Base-by-base conservation (phyloP, 2,329 filamentous ascomycete species). In the Cercospora sp. region DNA sequence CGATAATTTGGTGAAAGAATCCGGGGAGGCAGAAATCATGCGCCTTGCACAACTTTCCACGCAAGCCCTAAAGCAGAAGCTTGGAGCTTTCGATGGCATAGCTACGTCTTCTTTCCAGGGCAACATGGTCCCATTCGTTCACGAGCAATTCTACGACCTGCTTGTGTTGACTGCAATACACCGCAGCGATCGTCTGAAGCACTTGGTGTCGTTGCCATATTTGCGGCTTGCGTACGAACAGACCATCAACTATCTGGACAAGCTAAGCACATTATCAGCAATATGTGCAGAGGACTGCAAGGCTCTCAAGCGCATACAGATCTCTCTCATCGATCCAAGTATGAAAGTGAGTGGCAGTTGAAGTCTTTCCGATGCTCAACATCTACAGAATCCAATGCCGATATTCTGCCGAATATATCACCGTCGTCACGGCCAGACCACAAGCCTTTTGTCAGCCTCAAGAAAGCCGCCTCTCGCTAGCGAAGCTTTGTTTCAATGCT, bases 91-190 rank as follows among this genome's bases (percentile, higher is more conserved):
- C 77, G 86, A 90, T 76, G 83, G 91, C 85, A 77, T 90, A 83
- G 28, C 16, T 37, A 37, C 59, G 10, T 74, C 89, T 86, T 66
- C 86, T 82, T 90, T 97, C 53, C 89, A 97, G 61, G 97, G 94
- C n/a, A 97, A 57, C 28, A 32, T 97, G 75, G 88, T 97, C 16
- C 96, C 96, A 80, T 92, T 93, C 18, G 90, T 92, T 69, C 93
- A 97, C 84, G 93, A 92, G 2, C 94, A 97, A 91, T 97, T 95
- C 83, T 93, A 93, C 65, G 97, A 97, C 77, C 86, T 97, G 73
- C 83, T 97, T 61, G 91, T 94, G 16, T 86, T 98, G 3, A 88
- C 91, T 24, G 92, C 93, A 1, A 91, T 90, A 5, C 93, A 88
- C 78, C 87, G 85, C 67, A 85, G 84, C 2, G 81, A 85, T 34